phyloP scores from a whole-genome alignment of 78 protist genomes.

The Capsaspora owczarzaki region DNA sequence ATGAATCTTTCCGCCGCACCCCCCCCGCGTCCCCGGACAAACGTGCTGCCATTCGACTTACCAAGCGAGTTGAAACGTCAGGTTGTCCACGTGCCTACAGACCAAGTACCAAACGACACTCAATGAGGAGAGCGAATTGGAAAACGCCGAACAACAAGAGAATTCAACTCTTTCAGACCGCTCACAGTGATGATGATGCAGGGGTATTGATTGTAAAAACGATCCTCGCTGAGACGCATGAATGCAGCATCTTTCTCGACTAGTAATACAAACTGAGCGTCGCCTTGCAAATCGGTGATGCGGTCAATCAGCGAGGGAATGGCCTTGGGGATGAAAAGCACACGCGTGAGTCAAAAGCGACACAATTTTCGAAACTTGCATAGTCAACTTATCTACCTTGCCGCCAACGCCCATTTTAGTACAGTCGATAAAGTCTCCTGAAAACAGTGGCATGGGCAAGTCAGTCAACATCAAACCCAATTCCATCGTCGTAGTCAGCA shows the following conservation, averaged over 20 bases:
- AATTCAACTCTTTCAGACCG: not conserved
- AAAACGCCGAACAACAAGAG: too few species aligned
- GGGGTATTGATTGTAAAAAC: conserved; percentile 54
- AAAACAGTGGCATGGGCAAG: not conserved
- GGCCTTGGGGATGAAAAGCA: conserved; percentile 1
- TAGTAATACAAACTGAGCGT: conserved; percentile 55
- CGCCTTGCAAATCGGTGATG: conserved; percentile 34
- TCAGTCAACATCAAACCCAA: not conserved
- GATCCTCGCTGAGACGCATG: conserved; percentile 58
- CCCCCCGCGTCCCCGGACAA: too few species aligned
- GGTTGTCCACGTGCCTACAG: too few species aligned
- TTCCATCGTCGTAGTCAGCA: too few species aligned
- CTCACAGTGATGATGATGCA: conserved; percentile 46
- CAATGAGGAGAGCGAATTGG: too few species aligned
- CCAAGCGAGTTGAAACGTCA: too few species aligned
- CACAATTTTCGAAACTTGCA: not conserved
- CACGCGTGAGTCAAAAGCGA: not conserved
- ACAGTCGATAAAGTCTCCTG: conserved; percentile 66
- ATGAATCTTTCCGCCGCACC: too few species aligned
- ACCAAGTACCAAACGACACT: too few species aligned
- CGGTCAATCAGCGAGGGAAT: conserved; percentile 54
- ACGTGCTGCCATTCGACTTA: too few species aligned
- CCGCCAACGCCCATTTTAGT: conserved; percentile 60
- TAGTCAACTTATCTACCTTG: not conserved
- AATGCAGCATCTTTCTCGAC: conserved; percentile 71